Evolutionary conservation across 768 basidiomycete genomes (phyloP).

Genomic region (Hypholoma sublateritium): DNA sequence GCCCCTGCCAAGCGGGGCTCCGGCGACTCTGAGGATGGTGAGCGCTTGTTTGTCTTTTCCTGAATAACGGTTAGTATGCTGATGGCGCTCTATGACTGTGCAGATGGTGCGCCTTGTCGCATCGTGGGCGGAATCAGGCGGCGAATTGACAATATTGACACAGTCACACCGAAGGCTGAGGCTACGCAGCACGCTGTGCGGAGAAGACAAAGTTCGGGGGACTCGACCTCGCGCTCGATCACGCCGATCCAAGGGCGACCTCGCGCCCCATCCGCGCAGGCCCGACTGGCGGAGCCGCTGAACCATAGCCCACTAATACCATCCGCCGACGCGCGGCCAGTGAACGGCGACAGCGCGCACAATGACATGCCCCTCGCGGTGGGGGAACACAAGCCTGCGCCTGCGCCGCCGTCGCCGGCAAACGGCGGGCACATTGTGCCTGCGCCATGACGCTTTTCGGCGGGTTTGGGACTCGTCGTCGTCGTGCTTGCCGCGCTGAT

Average conservation of each 20-base stretch:
- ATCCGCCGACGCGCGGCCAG: not conserved
- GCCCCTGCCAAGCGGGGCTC: not conserved
- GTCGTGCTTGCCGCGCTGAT: not conserved
- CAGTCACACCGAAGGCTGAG: not conserved
- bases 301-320: too few species aligned
- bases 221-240: not conserved
- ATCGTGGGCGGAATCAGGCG: not conserved
- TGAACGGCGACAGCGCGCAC: not conserved
- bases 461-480: not conserved
- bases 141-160: not conserved
- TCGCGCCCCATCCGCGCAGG: not conserved
- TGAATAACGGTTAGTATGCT: not conserved
- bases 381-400: not conserved
- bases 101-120: not conserved
- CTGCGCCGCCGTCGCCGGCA: not conserved
- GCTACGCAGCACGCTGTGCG: not conserved
- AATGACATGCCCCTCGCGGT: not conserved
- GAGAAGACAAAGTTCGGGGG: not conserved
- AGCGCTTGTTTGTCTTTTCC: not conserved
- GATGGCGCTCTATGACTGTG: not conserved
- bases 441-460: not conserved
- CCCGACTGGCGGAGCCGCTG: not conserved
- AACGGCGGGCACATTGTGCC: not conserved
- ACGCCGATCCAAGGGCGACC: not conserved
- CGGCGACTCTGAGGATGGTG: constrained; percentile 5